Percentiles rank a stretch among this genome's conserved stretches.
Evolutionary conservation across 2,329 filamentous ascomycete species (phyloP).

Genomic region (Dryadomyces quercus-mongolicae): DNA sequence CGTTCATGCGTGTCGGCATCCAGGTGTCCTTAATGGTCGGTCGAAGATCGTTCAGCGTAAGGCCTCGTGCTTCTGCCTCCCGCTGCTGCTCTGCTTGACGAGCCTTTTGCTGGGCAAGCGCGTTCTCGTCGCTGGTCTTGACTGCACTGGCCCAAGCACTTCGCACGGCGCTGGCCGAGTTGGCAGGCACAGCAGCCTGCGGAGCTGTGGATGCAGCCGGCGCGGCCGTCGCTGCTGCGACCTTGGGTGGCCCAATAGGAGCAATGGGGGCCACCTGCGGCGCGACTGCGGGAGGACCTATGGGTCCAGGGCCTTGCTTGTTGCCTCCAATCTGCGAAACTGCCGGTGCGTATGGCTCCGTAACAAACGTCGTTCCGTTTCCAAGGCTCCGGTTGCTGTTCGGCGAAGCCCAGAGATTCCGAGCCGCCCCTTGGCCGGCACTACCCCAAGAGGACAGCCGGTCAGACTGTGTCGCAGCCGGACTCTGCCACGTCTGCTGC

Average conservation of each 20-base stretch:
- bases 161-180: neutral
- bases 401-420: slow-evolving; percentile 67
- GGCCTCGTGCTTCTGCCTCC: slow-evolving; percentile 30
- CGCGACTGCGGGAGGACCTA: slow-evolving; percentile 22
- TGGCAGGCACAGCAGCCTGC: neutral
- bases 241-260: slow-evolving; percentile 20
- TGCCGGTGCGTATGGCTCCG: slow-evolving; percentile 24
- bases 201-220: neutral
- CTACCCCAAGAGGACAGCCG: slow-evolving; percentile 38
- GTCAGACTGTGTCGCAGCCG: slow-evolving; percentile 27
- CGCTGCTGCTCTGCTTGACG: slow-evolving; percentile 29
- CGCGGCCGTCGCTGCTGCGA: neutral
- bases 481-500: slow-evolving; percentile 24
- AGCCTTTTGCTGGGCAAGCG: slow-evolving; percentile 25
- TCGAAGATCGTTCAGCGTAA: slow-evolving; percentile 31
- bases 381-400: slow-evolving; percentile 59
- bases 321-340: slow-evolving; percentile 19
- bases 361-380: slow-evolving; percentile 66
- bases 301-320: slow-evolving; percentile 29
- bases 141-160: slow-evolving; percentile 27
- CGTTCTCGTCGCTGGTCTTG: slow-evolving; percentile 33
- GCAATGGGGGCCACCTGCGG: slow-evolving; percentile 21
- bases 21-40: slow-evolving; percentile 41
- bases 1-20: slow-evolving; percentile 29
- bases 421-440: slow-evolving; percentile 28